Evolutionary conservation across 345 rosid species (phyloP).

Genomic region (Mangifera indica): DNA sequence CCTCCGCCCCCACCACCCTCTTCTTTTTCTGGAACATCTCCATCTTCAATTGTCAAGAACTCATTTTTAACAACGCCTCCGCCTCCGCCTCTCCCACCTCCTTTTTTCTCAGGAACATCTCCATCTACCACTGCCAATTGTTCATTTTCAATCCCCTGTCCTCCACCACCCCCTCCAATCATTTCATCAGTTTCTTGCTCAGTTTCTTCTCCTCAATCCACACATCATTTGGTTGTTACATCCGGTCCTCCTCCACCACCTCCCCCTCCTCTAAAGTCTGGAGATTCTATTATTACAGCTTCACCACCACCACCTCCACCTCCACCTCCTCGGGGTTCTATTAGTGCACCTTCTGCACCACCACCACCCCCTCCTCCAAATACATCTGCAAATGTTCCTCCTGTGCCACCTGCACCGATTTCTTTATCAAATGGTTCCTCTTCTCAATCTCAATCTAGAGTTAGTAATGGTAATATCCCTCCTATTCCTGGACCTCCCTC

Average conservation of each 20-base stretch:
- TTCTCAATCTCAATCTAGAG: slow-evolving; percentile 34
- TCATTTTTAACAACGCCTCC: slow-evolving; percentile 21
- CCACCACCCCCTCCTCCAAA: slow-evolving; percentile 33
- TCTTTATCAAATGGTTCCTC: slow-evolving; percentile 21
- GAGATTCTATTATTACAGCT: slow-evolving; percentile 20
- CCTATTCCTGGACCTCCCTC: slow-evolving; percentile 67
- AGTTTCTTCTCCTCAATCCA: slow-evolving; percentile 24
- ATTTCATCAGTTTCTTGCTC: slow-evolving; percentile 29
- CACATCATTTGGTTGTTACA: slow-evolving; percentile 18
- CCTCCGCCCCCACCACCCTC: slow-evolving; percentile 13
- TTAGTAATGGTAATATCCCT: slow-evolving; percentile 51
- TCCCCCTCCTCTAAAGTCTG: slow-evolving; percentile 37
- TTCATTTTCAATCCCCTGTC: slow-evolving; percentile 24
- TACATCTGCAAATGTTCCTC: slow-evolving; percentile 29
- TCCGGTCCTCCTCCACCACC: slow-evolving; percentile 52
- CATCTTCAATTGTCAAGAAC: slow-evolving; percentile 9
- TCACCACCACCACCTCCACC: slow-evolving; percentile 33
- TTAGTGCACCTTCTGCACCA: slow-evolving; percentile 22
- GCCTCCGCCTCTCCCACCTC: slow-evolving; percentile 17
- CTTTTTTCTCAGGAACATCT: slow-evolving; percentile 12
- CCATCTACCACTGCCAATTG: slow-evolving; percentile 1
- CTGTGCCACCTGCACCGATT: slow-evolving; percentile 66
- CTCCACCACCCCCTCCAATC: slow-evolving; percentile 28
- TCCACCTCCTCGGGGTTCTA: slow-evolving; percentile 25
- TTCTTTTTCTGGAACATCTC: slow-evolving; percentile 8